phyloP scores from a whole-genome alignment of 169 alveolate genomes.

The Plasmodium malariae region DNA sequence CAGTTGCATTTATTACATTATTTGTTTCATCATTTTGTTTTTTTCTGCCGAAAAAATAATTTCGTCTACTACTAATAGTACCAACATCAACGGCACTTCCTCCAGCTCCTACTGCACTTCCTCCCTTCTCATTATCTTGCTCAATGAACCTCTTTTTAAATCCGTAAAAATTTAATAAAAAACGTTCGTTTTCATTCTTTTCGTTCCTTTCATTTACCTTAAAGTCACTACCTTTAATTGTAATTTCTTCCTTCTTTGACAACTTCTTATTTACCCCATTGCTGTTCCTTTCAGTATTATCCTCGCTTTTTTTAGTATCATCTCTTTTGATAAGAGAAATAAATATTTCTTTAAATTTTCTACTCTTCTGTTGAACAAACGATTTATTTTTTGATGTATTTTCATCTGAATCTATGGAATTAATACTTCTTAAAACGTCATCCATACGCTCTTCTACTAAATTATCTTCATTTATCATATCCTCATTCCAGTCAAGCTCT shows the following conservation, averaged over 20 bases:
- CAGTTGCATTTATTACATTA: neutral
- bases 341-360: conserved; percentile 40
- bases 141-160: neutral
- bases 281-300: neutral
- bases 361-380: neutral
- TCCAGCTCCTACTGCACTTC: neutral
- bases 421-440: too few relatives aligned
- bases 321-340: conserved; percentile 50
- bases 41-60: neutral
- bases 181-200: conserved; percentile 9
- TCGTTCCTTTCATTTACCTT: neutral
- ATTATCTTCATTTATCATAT: too few relatives aligned
- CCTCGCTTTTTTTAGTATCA: conserved; percentile 24
- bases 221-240: neutral
- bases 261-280: conserved; percentile 4
- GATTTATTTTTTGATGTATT: neutral
- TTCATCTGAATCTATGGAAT: too few relatives aligned
- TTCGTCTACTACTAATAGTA: too few relatives aligned
- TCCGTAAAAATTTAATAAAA: neutral
- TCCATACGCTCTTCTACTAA: too few relatives aligned
- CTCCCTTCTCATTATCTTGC: neutral
- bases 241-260: neutral
- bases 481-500: neutral
- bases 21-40: neutral
- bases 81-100: too few relatives aligned